These are phyloP conservation scores for Aspergillus cristatus DNA, from an alignment of 495 filamentous ascomycete genomes.

Conservation along the genomic window DNA sequence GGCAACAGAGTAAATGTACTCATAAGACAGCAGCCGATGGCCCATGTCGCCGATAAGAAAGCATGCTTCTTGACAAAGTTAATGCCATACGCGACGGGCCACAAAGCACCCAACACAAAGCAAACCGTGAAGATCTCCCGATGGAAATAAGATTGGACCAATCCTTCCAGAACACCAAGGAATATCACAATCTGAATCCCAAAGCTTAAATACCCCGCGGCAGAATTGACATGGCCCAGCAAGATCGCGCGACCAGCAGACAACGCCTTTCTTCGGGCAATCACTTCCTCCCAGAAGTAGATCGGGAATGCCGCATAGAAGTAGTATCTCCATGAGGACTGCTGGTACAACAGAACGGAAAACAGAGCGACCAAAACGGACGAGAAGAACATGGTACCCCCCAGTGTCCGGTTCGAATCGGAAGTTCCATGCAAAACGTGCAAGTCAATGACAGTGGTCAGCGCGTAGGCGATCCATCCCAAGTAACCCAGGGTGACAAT, in stretches of 20 bases:
- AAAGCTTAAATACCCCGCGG: slow-evolving; percentile 44
- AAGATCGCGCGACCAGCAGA: slow-evolving; percentile 57
- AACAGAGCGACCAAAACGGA: slow-evolving; percentile 68
- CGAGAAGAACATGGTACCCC: slow-evolving; percentile 58
- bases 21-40: slow-evolving; percentile 68
- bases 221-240: slow-evolving; percentile 55
- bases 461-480: slow-evolving; percentile 92
- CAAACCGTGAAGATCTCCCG: slow-evolving; percentile 79
- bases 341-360: slow-evolving; percentile 68
- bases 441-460: slow-evolving; percentile 83
- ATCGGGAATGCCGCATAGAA: slow-evolving; percentile 87
- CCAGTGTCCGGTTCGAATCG: slow-evolving; percentile 52
- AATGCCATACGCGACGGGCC: slow-evolving; percentile 67
- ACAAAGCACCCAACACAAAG: slow-evolving; percentile 65
- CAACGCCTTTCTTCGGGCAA: slow-evolving; percentile 64
- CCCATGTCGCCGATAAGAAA: slow-evolving; percentile 62
- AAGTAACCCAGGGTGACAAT: slow-evolving; percentile 89
- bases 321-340: slow-evolving; percentile 80
- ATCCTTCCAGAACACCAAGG: slow-evolving; percentile 64
- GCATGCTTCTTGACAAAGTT: slow-evolving; percentile 59
- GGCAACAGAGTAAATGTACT: slow-evolving; percentile 85
- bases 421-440: slow-evolving; percentile 73
- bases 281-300: slow-evolving; percentile 95
- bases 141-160: slow-evolving; percentile 85
- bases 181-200: slow-evolving; percentile 56